These are phyloP conservation scores for Clitoria ternatea DNA, from an alignment of 306 rosid species.

Conservation along the genomic window DNA sequence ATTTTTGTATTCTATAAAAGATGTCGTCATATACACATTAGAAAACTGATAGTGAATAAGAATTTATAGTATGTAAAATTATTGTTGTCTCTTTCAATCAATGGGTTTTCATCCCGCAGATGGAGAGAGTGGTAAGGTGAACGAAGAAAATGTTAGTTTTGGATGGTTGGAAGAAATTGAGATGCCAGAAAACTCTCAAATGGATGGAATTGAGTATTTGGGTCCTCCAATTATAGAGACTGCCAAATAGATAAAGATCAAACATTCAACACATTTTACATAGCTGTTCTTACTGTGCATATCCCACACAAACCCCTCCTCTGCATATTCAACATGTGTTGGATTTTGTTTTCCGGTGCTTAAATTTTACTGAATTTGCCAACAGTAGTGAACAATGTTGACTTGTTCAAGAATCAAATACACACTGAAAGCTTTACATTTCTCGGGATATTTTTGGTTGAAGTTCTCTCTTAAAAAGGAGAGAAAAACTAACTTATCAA, in stretches of 20 bases:
- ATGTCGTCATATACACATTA: no score
- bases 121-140: slow-evolving; percentile 10
- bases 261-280: not conserved
- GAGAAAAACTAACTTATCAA: no score
- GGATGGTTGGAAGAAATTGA: slow-evolving; percentile 74
- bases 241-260: not conserved
- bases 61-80: not conserved
- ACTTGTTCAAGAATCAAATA: not conserved
- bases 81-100: not conserved
- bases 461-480: no score
- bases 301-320: not conserved
- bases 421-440: not conserved
- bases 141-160: slow-evolving; percentile 29
- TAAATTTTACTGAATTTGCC: not conserved
- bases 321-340: not conserved
- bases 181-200: slow-evolving; percentile 46
- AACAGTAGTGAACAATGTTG: not conserved
- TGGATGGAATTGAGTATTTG: slow-evolving; percentile 53
- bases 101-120: slow-evolving; percentile 22
- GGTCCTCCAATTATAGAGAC: slow-evolving; percentile 51
- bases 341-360: not conserved
- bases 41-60: not conserved
- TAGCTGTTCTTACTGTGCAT: slow-evolving; percentile 21
- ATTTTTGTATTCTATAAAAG: no score
- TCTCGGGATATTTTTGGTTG: not conserved